A percentile compares a stretch with the other conserved stretches of the same genome.
phyloP scores from a whole-genome alignment of 148 eudicot genomes.

The Silene uniflora region DNA sequence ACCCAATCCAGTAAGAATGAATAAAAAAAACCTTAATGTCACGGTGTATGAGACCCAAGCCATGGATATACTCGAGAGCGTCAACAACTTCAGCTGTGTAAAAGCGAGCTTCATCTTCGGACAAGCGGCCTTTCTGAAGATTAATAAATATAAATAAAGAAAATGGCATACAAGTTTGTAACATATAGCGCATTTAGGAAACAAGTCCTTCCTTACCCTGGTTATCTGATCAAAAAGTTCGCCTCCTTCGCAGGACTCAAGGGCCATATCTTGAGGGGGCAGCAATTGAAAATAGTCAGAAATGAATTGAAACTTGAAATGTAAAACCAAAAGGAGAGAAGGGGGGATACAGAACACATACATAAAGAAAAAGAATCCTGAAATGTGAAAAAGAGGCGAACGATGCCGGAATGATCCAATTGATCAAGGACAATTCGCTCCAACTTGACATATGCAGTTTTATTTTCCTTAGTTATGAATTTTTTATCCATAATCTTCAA shows the following conservation, averaged over 20 bases:
- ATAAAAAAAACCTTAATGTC: constrained; percentile 83
- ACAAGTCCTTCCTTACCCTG: constrained; percentile 58
- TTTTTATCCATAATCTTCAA: constrained; percentile 98
- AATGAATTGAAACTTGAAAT: neutral
- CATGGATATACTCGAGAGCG: constrained; percentile 92
- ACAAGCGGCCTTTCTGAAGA: constrained; percentile 86
- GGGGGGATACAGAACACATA: constrained; percentile 39
- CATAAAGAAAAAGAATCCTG: constrained; percentile 92
- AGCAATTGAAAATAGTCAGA: too few species aligned
- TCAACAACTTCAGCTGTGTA: constrained; percentile 98
- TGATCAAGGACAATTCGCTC: constrained; percentile 97
- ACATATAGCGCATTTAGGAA: too few species aligned
- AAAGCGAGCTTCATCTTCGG: constrained; percentile 91
- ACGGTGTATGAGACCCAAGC: constrained; percentile 91
- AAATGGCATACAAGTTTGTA: neutral
- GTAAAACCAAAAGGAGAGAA: neutral
- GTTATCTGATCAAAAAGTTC: constrained; percentile 98
- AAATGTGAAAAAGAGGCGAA: constrained; percentile 86
- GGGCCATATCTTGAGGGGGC: constrained; percentile 82
- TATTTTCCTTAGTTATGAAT: constrained; percentile 96
- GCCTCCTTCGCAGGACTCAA: constrained; percentile 97
- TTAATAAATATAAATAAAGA: neutral
- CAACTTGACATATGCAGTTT: constrained; percentile 93
- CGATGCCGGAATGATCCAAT: constrained; percentile 92
- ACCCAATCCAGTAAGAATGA: constrained; percentile 14